phyloP scores from a whole-genome alignment of 176 grass and related monocot genomes.

The Cocos nucifera region DNA sequence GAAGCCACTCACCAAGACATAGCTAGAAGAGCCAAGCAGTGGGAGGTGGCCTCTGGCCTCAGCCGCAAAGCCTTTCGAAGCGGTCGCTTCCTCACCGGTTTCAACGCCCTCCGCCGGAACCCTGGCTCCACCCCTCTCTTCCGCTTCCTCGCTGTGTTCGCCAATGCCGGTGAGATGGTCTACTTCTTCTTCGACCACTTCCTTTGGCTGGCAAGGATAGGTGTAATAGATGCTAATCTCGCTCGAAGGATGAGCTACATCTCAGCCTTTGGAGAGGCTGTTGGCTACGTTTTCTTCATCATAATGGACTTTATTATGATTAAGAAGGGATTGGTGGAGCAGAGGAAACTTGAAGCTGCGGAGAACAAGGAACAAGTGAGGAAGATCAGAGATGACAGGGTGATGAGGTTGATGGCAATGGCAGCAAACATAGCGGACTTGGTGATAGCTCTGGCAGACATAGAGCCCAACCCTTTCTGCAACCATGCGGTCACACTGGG shows the following conservation, averaged over 20 bases:
- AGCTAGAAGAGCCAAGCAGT: constrained; percentile 70
- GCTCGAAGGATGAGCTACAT: constrained; percentile 49
- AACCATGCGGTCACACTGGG: constrained; percentile 72
- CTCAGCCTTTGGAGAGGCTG: constrained; percentile 71
- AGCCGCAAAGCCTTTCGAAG: constrained; percentile 92
- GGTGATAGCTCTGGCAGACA: constrained; percentile 55
- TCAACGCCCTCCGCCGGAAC: constrained; percentile 61
- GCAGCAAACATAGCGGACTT: constrained; percentile 75
- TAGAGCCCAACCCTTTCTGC: constrained; percentile 91
- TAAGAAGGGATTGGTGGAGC: constrained; percentile 43
- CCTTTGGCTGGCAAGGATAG: constrained; percentile 66
- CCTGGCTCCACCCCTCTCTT: constrained; percentile 34
- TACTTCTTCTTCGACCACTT: constrained; percentile 99
- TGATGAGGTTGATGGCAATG: constrained; percentile 92
- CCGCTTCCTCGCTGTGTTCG: constrained; percentile 49
- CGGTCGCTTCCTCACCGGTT: constrained; percentile 65
- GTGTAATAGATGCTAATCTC: constrained; percentile 41
- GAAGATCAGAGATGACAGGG: constrained; percentile 51
- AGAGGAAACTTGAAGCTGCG: constrained; percentile 24
- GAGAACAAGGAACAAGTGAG: constrained; percentile 23
- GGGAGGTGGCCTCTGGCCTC: constrained; percentile 84
- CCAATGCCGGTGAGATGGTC: constrained; percentile 98
- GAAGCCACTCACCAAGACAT: constrained; percentile 37
- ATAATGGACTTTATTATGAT: constrained; percentile 73
- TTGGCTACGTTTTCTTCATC: constrained; percentile 88